Base-by-base conservation (phyloP, 306 rosid species). In the Acacia confusa region DNA sequence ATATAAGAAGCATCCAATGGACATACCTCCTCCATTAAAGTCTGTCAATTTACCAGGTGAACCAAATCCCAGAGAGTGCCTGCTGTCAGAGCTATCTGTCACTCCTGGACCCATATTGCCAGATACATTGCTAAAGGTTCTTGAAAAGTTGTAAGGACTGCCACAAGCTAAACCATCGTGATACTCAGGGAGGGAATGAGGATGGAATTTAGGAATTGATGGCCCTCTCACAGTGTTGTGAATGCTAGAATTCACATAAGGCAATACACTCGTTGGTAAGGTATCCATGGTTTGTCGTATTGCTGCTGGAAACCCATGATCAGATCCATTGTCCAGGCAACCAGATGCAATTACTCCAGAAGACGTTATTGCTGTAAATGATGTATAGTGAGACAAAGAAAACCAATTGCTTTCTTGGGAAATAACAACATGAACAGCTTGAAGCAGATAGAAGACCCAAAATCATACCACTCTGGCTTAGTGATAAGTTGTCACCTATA, bases 171-270 rank as follows among this genome's bases (percentile, higher is more conserved):
- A 66, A 82, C 90, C 79, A 77, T 87, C 92, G 47, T 82, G 86
- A 78, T 85, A 84, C 81, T 92, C 95, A 1, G 97, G 97, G 10
- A 92, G 84, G 52, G 97, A 92, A 87, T 89, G 92, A 70, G 92
- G 92, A 63, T 91, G 94, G 75, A 88, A 84, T 79, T 80, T 69
- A 0, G 92, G 84, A 81, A 89, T 32, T 10, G 88, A 85, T 69
- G 82, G 77, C 86, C 88, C 89, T 87, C 90, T 81, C 74, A 85
- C 70, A 0, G 84, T 74, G 75, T 87, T 88, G 41, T 82, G 90
- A 70, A 87, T 82, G 74, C 87, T 75, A 43, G 94, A 88, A 82
- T 89, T 88, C 71, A 63, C 82, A 87, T 40, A 43, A 78, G 85
- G 66, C 52, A 87, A 77, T 76, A 88, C 34, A 67, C 80, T 88